phyloP scores from a whole-genome alignment of 441 rosid species.

The Theobroma grandiflorum region DNA sequence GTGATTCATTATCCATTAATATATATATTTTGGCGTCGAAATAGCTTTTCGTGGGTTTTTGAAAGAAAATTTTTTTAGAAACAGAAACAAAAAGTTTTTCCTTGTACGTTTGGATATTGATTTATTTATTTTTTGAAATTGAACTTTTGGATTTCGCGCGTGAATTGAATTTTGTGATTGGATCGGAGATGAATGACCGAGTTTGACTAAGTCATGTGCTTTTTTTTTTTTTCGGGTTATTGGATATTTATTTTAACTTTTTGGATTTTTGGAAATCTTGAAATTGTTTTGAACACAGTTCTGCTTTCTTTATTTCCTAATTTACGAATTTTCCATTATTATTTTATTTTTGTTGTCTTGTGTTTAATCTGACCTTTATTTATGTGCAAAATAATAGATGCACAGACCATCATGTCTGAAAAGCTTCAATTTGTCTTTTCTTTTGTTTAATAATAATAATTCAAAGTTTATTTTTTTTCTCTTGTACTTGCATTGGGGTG shows the following conservation, averaged over 20 bases:
- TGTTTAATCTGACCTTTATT: conserved; percentile 37
- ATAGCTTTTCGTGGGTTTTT: conserved; percentile 20
- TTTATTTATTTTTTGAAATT: conserved; percentile 20
- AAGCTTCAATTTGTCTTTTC: conserved; percentile 72
- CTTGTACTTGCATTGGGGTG: conserved; percentile 37
- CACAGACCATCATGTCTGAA: conserved; percentile 53
- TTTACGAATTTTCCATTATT: conserved; percentile 25
- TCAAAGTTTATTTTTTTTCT: conserved; percentile 31
- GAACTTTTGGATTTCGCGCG: conserved; percentile 59
- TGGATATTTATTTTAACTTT: conserved; percentile 41
- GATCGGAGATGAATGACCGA: conserved; percentile 43
- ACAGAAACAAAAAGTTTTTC: background rate
- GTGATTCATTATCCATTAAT: conserved; percentile 40
- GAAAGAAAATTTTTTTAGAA: background rate
- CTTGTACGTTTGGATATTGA: background rate
- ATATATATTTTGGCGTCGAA: background rate
- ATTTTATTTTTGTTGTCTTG: conserved; percentile 44
- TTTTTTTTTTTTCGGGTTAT: conserved; percentile 28
- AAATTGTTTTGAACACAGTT: conserved; percentile 37
- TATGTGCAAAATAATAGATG: conserved; percentile 44
- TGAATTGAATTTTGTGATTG: conserved; percentile 44
- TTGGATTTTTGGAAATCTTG: conserved; percentile 41
- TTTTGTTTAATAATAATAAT: conserved; percentile 22
- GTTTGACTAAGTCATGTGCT: conserved; percentile 61
- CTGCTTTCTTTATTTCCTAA: conserved; percentile 26